A percentile compares a stretch with the other conserved stretches of the same genome.
phyloP scores from a whole-genome alignment of 2,329 filamentous ascomycete species.

The Fusarium clavum region DNA sequence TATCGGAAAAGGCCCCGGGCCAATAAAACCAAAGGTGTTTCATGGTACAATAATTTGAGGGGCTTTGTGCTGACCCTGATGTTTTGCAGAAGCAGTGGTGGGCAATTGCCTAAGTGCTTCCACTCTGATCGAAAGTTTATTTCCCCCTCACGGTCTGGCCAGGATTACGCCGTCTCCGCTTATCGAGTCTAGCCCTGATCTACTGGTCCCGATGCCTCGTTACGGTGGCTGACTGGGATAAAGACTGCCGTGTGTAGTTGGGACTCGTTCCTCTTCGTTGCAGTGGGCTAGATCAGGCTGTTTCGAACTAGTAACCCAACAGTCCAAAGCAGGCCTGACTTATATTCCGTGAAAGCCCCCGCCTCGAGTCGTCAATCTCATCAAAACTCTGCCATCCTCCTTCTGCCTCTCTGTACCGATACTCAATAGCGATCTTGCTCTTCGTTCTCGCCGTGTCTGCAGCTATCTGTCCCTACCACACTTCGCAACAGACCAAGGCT shows the following conservation, averaged over 20 bases:
- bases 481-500: no score
- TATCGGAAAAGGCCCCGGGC: slow-evolving; percentile 14
- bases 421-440: background rate
- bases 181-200: slow-evolving; percentile 20
- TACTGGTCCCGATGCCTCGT: slow-evolving; percentile 13
- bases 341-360: slow-evolving; percentile 26
- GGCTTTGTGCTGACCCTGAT: slow-evolving; percentile 27
- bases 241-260: slow-evolving; percentile 31
- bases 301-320: slow-evolving; percentile 13
- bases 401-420: background rate
- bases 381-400: background rate
- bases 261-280: slow-evolving; percentile 10
- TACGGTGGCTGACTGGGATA: slow-evolving; percentile 27
- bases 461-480: background rate
- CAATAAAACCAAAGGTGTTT: slow-evolving; percentile 16
- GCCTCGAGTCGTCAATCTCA: background rate
- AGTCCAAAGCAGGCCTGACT: slow-evolving; percentile 4
- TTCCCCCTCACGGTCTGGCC: slow-evolving; percentile 40
- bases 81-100: slow-evolving; percentile 17
- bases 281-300: slow-evolving; percentile 6
- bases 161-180: slow-evolving; percentile 23
- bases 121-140: slow-evolving; percentile 44
- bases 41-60: slow-evolving; percentile 22
- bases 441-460: background rate
- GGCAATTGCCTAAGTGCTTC: slow-evolving; percentile 32